Base-by-base conservation (phyloP, 169 alveolate species). In the Ophryocystis elektroscirrha region DNA sequence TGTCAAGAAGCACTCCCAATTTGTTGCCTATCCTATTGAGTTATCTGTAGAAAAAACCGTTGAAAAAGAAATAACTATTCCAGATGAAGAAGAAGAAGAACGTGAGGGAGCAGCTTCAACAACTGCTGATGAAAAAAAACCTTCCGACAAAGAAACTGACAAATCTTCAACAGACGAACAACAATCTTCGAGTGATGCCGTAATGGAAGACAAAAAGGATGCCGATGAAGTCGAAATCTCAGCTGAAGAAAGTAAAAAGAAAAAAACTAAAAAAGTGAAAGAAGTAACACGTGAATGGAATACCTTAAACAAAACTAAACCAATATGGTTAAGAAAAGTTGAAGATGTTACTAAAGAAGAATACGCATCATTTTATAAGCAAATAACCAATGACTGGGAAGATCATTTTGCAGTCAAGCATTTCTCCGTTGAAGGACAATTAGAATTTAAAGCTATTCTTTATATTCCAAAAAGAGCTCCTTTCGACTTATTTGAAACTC, bases 401-500 rank as follows among this genome's bases (percentile, higher is more conserved):
- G 98, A 93, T 48, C 99, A 89, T 63, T 59, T 88, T 55, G 91
- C 94, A 20, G 95, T 86, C 30, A 90, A 89, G 79, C 96, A 93
- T 71, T 90, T 93, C 76, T 80, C 95, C 30, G 97, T 93, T 41
- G 98, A 90, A 72, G 73, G 56, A 15, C 98, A 90, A 65, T 79
- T 94, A 18, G 98, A 91, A 74, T 91, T 94, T 83, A 90, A 87
- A 72, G 97, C 98, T 6, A 76, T 94, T 51, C 93, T 91, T 53
- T 94, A 91, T 74, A 86, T 91, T 24, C 99, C 99, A 42, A 89
- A 88, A 76, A 73, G 98, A 65, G 99, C 99, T 25, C 99, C 99
- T 38, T 94, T 91, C 83, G 99, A 94, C 65, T 78, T 94, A 65
- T 94, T 94, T 68, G 98, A 94, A 76, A 83, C 92, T 63, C 84